Evolutionary conservation across 495 filamentous ascomycete genomes (phyloP), one percentile per base, ranked within the genome.

Genomic region (Talaromyces ruber): DNA sequence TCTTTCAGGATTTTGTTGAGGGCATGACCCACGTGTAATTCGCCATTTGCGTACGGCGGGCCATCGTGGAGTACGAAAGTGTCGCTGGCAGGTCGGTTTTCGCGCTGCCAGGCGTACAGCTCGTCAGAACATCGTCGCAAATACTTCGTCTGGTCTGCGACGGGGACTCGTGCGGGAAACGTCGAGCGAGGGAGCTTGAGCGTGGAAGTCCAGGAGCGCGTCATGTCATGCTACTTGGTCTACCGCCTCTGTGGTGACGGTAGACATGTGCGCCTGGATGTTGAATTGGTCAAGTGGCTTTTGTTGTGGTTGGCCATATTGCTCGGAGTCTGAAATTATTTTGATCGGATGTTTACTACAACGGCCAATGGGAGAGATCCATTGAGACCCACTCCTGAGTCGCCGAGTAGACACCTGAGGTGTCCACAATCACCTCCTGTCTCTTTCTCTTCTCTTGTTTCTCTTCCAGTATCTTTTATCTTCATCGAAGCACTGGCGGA

Each of bases 1-100:
- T 99, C 94, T 79, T 99, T 99, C 55, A 96, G 75, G 62, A 98
- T 88, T 72, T 99, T 99, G 74, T 99, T 99, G 59, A 99, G 77
- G 28, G 94, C 95, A 81, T 99, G 94, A n/a, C 94, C 94, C 64
- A 96, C 84, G 71, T 99, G 94, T 3, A 99, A 79, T n/a, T 78
- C 81, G 30, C 95, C 94, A 70, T 99, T 99, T 54, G 94, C 94
- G 71, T 98, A 99, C 0, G 95, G 94, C 1, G 94, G 94, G 1
- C 94, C 94, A 86, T 99, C 94, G 74, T 98, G 93, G 11, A 99
- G 80, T 11, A 92, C 77, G 66, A 97, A 98, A 11, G 79, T 74
- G 54, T 83, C 72, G 39, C 82, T 72, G 55, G 77, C 78, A 55
- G 85, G 80, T 57, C 86, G 78, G 81, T 72, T 82, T 64, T 71